phyloP scores from a whole-genome alignment of 75 land plant genomes.

The Larix kaempferi region DNA sequence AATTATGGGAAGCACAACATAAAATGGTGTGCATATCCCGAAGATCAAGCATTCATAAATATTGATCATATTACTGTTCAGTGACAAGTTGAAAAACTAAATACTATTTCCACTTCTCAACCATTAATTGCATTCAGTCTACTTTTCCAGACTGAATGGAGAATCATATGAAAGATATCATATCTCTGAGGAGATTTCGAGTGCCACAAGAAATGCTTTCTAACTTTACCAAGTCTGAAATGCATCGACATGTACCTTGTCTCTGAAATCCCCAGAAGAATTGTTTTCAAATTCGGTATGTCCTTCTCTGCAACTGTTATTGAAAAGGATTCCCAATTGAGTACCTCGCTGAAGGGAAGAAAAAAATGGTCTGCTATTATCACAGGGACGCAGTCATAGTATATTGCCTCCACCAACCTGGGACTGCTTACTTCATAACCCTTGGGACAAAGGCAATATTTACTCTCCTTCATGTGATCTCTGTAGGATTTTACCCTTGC shows the following conservation, averaged over 20 bases:
- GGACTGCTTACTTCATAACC: constrained; percentile 91
- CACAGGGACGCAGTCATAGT: constrained; percentile 83
- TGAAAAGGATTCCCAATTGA: constrained; percentile 78
- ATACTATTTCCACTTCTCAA: background rate
- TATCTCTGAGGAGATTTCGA: constrained; percentile 48
- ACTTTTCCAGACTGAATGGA: constrained; percentile 83
- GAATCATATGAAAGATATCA: constrained; percentile 82
- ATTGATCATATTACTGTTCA: too few species aligned
- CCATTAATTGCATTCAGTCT: constrained; percentile 43
- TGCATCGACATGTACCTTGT: constrained; percentile 51
- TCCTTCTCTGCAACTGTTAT: constrained; percentile 70
- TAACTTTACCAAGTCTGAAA: constrained; percentile 41
- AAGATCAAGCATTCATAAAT: too few species aligned
- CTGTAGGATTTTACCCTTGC: constrained; percentile 53
- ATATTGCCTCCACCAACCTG: constrained; percentile 76
- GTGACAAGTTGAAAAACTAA: too few species aligned
- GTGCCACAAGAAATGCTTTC: constrained; percentile 81
- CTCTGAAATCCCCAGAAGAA: constrained; percentile 53
- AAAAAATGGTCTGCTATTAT: constrained; percentile 85
- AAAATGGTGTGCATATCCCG: too few species aligned
- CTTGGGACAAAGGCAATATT: constrained; percentile 77
- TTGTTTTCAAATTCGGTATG: constrained; percentile 62
- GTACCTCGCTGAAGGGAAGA: constrained; percentile 77
- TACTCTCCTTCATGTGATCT: constrained; percentile 79
- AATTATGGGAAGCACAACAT: too few species aligned